Evolutionary conservation across 805 yeast species (phyloP).

Genomic region (Candida dendrica): DNA sequence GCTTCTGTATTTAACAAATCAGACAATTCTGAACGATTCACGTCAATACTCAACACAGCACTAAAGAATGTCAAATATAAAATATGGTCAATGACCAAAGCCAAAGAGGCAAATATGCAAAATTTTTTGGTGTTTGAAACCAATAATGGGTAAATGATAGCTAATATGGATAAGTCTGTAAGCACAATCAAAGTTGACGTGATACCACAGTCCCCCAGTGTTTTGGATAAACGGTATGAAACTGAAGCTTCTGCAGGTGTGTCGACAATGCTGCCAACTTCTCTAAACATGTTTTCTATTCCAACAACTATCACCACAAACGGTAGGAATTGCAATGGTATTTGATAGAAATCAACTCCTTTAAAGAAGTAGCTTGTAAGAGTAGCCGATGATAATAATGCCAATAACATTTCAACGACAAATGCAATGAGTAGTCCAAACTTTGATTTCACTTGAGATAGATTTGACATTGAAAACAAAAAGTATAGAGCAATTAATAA

Average conservation of each 20-base stretch:
- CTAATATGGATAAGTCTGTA: slow-evolving; percentile 19
- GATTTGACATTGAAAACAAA: slow-evolving; percentile 30
- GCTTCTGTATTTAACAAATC: slow-evolving; percentile 32
- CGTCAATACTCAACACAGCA: slow-evolving; percentile 61
- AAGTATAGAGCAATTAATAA: slow-evolving; percentile 25
- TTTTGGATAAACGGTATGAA: slow-evolving; percentile 28
- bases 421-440: slow-evolving; percentile 39
- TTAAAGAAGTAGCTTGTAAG: slow-evolving; percentile 30
- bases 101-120: slow-evolving; percentile 38
- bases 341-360: slow-evolving; percentile 26
- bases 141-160: slow-evolving; percentile 23
- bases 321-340: slow-evolving; percentile 35
- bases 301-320: slow-evolving; percentile 34
- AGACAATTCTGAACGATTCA: slow-evolving; percentile 52
- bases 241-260: slow-evolving; percentile 37
- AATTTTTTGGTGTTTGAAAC: slow-evolving; percentile 29
- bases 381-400: slow-evolving; percentile 36
- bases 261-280: slow-evolving; percentile 31
- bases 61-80: slow-evolving; percentile 59
- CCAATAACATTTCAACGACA: slow-evolving; percentile 29
- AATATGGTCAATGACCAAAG: slow-evolving; percentile 50
- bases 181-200: slow-evolving; percentile 30
- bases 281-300: slow-evolving; percentile 40
- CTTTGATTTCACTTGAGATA: slow-evolving; percentile 38
- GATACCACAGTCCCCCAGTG: slow-evolving; percentile 29